A percentile compares a stretch with the other conserved stretches of the same genome.
Evolutionary conservation across 2,329 filamentous ascomycete genomes (phyloP).

Genomic region (Chaetomiaceae sp.): DNA sequence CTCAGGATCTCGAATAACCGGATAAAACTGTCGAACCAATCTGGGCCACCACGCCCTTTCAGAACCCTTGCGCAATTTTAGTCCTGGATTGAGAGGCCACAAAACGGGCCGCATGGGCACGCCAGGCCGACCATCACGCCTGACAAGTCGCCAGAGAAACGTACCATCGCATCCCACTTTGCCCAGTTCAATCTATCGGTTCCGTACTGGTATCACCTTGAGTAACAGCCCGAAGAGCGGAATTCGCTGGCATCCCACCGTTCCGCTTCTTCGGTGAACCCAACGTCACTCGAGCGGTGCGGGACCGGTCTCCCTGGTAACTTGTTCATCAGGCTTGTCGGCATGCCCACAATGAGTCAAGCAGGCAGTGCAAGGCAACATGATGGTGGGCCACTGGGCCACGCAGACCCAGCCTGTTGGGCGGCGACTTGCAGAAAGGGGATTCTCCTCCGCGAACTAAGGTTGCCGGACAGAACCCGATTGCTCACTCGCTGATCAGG

Average conservation of each 20-base stretch:
- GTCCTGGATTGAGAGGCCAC: background rate
- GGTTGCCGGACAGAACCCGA: background rate
- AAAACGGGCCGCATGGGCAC: background rate
- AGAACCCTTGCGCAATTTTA: slow-evolving; percentile 15
- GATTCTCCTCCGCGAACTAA: background rate
- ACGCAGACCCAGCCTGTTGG: too few species aligned
- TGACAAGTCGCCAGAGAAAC: slow-evolving; percentile 1
- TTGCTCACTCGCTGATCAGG: background rate
- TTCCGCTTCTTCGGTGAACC: too few species aligned
- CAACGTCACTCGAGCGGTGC: too few species aligned
- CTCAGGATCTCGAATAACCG: slow-evolving; percentile 16
- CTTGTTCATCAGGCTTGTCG: too few species aligned
- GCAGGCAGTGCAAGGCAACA: too few species aligned
- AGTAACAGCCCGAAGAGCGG: too few species aligned
- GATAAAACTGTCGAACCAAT: slow-evolving; percentile 18
- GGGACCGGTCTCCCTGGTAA: too few species aligned
- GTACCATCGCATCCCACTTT: background rate
- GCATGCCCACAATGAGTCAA: too few species aligned
- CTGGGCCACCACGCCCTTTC: slow-evolving; percentile 12
- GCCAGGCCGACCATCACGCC: background rate
- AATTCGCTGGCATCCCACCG: too few species aligned
- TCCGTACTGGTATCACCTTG: too few species aligned
- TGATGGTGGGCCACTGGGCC: too few species aligned
- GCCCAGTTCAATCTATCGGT: background rate
- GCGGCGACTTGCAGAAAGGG: background rate